Evolutionary conservation across 2,329 filamentous ascomycete genomes (phyloP), one percentile per base, ranked within the genome.

Genomic region (Claviceps sp.): DNA sequence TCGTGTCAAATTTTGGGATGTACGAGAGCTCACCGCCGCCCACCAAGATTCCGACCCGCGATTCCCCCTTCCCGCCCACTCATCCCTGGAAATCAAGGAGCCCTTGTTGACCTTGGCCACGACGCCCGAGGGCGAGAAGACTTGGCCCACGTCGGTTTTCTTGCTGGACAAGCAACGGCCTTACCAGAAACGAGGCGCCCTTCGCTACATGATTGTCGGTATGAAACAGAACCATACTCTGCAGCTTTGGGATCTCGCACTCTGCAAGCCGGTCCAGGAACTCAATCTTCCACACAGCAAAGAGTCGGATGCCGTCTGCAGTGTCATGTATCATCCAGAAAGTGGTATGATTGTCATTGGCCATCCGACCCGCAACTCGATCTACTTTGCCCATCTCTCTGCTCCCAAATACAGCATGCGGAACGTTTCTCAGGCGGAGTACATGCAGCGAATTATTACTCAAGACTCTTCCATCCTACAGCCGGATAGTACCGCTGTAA

Each of bases 151-250:
- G 2, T 97, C 93, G 24, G 88, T 98, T 54, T 79, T 95, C 66
- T 85, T 98, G 68, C 82, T 98, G 60, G 93, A 98, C 71, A 98
- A 97, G 75, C 82, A 90, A 69, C 87, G 90, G 56, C 89, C 93
- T 46, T 96, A 94, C 69, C 81, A 84, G 71, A 95, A 93, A 71
- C 85, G 87, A 55, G 85, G 87, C 63, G 90, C 94, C 47, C 76
- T 96, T 56, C 83, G 93, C 56, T 98, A 98, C 72, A 85, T 98
- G 73, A 84, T 98, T 65, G 88, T 98, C 56, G 93, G 93, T 61
- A 89, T 97, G 81, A 96, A 97, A 73, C 93, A 98, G 69, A 98
- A 98, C 69, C 93, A 98, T 71, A 94, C 91, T 52, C 81, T 98
- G 56, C 94, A 98, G 74, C 81, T 98, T 45, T 98, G 93, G 94